phyloP scores from a whole-genome alignment of 2,329 filamentous ascomycete genomes.

The Aureobasidium zeae region DNA sequence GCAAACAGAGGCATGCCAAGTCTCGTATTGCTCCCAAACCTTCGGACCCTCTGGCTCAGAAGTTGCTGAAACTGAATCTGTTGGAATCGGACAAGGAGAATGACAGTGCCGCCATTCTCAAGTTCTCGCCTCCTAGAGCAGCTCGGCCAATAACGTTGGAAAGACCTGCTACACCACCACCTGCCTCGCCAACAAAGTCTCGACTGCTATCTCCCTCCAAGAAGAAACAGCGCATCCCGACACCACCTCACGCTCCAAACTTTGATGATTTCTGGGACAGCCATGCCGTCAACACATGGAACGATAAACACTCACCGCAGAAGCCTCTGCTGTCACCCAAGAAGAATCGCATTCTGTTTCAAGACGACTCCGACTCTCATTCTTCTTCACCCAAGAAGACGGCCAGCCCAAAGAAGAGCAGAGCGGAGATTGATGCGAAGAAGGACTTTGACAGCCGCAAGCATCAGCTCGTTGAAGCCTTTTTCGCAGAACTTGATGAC shows the following conservation, averaged over 20 bases:
- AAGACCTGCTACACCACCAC: slow-evolving; percentile 32
- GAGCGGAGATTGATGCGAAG: slow-evolving; percentile 34
- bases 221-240: slow-evolving; percentile 39
- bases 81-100: slow-evolving; percentile 27
- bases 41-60: slow-evolving; percentile 7
- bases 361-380: slow-evolving; percentile 20
- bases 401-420: slow-evolving; percentile 26
- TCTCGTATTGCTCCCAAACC: not conserved
- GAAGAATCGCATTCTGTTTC: slow-evolving; percentile 22
- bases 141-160: slow-evolving; percentile 1
- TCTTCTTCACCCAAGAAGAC: slow-evolving; percentile 33
- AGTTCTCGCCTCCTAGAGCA: slow-evolving; percentile 18
- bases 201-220: slow-evolving; percentile 42
- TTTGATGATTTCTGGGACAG: slow-evolving; percentile 53
- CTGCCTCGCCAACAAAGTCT: slow-evolving; percentile 34
- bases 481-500: slow-evolving; percentile 60
- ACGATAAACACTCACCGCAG: slow-evolving; percentile 50
- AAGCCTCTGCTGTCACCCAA: slow-evolving; percentile 36
- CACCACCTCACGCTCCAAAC: slow-evolving; percentile 45
- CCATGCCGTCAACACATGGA: slow-evolving; percentile 53
- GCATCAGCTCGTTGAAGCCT: slow-evolving; percentile 51
- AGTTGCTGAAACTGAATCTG: not conserved
- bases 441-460: slow-evolving; percentile 56
- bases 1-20: not conserved
- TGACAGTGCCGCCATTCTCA: slow-evolving; percentile 19